Evolutionary conservation across 768 basidiomycete species (phyloP).

Genomic region (Coprinopsis sp.): DNA sequence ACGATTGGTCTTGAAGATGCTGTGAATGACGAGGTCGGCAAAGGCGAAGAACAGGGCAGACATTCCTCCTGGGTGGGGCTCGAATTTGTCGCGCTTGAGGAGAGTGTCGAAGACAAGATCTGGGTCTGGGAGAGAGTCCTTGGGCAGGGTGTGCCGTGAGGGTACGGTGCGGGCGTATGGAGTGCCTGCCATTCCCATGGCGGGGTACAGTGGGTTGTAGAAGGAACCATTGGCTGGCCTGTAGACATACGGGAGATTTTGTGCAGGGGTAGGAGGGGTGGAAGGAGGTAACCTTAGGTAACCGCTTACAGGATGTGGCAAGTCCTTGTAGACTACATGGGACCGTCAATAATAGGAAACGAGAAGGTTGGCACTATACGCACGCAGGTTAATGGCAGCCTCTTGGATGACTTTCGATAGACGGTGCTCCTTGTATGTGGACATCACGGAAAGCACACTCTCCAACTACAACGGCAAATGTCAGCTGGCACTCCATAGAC

Average conservation of each 20-base stretch:
- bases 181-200: constrained; percentile 53
- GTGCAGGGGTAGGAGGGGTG: not conserved
- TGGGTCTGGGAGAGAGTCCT: constrained; percentile 55
- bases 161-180: constrained; percentile 70
- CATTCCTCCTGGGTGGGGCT: constrained; percentile 61
- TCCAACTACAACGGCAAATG: constrained; percentile 45
- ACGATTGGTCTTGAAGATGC: constrained; percentile 57
- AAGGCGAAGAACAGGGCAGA: constrained; percentile 76
- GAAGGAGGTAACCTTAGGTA: constrained; percentile 34
- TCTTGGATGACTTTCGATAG: constrained; percentile 41
- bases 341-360: constrained; percentile 7
- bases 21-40: constrained; percentile 72
- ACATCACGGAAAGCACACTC: constrained; percentile 54
- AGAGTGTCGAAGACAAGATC: constrained; percentile 69
- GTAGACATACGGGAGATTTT: constrained; percentile 41
- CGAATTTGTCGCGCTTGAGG: constrained; percentile 45
- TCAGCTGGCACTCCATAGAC: not conserved
- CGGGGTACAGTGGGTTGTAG: constrained; percentile 51
- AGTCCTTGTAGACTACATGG: constrained; percentile 65
- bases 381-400: constrained; percentile 51
- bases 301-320: constrained; percentile 66
- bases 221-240: constrained; percentile 59
- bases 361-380: constrained; percentile 22
- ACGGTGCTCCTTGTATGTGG: constrained; percentile 34
- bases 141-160: constrained; percentile 37